Conservation (phyloP, 371 early-diverging fungal genomes). For the Sporodiniella umbellata region DNA sequence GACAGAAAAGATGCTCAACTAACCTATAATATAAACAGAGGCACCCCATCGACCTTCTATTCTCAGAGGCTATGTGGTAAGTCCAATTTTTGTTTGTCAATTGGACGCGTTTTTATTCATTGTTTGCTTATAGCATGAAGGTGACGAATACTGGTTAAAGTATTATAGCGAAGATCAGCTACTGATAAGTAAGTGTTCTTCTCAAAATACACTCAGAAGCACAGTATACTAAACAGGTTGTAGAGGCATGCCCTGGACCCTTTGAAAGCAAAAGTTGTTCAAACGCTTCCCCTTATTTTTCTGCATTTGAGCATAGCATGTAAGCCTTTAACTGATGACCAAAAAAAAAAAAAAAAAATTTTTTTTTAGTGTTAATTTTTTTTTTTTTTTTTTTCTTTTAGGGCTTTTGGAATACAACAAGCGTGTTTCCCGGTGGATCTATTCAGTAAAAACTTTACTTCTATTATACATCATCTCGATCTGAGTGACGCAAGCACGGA, state of each 20-base stretch:
- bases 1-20: no score
- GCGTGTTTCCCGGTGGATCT: not conserved
- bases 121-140: conserved; percentile 15
- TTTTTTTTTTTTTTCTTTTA: no score
- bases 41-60: conserved; percentile 4
- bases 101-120: no score
- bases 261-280: conserved; percentile 15
- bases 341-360: not conserved
- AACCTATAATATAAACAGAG: not conserved
- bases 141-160: conserved; percentile 17
- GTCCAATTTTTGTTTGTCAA: no score
- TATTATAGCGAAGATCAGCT: not conserved
- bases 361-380: no score
- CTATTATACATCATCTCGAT: no score
- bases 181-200: not conserved
- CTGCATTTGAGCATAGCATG: not conserved
- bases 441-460: not conserved
- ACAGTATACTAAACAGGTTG: not conserved
- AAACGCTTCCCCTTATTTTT: not conserved
- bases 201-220: no score
- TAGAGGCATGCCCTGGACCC: conserved; percentile 9
- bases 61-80: conserved; percentile 13
- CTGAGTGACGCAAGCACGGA: no score
- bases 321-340: not conserved
- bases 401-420: not conserved